Percentiles rank a stretch among this genome's conserved stretches.
These are phyloP conservation scores for Xylaria digitata DNA, from an alignment of 2,329 filamentous ascomycete species.

Conservation along the genomic window DNA sequence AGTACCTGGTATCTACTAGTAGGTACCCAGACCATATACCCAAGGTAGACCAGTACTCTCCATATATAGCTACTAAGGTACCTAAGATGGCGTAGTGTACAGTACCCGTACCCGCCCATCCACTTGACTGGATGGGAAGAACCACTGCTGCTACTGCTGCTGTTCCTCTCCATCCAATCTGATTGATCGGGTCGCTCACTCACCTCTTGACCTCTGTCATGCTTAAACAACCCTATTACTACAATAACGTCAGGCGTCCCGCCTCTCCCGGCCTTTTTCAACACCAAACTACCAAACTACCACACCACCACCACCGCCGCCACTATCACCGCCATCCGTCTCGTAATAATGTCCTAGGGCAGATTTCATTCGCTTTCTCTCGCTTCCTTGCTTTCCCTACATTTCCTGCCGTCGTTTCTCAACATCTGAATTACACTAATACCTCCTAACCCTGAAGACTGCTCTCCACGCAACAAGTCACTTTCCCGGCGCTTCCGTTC, in stretches of 20 bases:
- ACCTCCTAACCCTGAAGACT: neutral
- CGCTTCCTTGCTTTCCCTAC: slow-evolving; percentile 19
- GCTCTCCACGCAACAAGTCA: slow-evolving; percentile 11
- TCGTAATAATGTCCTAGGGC: slow-evolving; percentile 24
- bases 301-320: neutral
- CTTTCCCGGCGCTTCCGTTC: slow-evolving; percentile 18
- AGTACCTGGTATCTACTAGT: neutral
- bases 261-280: slow-evolving; percentile 19
- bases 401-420: slow-evolving; percentile 13
- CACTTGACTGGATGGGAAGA: neutral
- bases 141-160: too few species aligned
- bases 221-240: neutral
- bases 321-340: slow-evolving; percentile 2
- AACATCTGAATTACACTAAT: neutral
- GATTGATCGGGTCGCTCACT: neutral
- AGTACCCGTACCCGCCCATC: slow-evolving; percentile 1
- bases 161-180: too few species aligned
- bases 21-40: too few species aligned
- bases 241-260: slow-evolving; percentile 17
- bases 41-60: too few species aligned
- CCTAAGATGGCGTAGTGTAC: too few species aligned
- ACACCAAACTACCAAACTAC: slow-evolving; percentile 5
- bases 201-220: neutral
- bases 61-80: too few species aligned
- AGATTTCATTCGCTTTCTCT: slow-evolving; percentile 33